A percentile compares a stretch with the other conserved stretches of the same genome.
Evolutionary conservation across 1,284 basidiomycete species (phyloP).

Genomic region (Lentinula novae-zelandiae): DNA sequence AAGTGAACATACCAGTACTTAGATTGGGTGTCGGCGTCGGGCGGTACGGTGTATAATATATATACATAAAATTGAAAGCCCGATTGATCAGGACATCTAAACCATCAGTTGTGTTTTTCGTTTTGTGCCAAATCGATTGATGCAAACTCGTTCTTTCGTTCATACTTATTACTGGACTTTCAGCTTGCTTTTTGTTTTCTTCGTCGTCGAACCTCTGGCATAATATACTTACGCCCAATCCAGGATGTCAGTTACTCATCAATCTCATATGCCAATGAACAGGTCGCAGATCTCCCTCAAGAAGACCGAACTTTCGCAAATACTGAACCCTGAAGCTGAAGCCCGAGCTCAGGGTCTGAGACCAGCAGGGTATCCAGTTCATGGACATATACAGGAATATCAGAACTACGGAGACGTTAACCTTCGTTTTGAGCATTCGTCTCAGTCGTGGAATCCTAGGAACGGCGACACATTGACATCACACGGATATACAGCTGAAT

Average conservation of each 20-base stretch:
- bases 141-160: not conserved
- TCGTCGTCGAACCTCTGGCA: not conserved
- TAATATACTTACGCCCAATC: not conserved
- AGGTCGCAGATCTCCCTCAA: not conserved
- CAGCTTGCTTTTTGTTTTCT: not conserved
- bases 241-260: not conserved
- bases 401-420: not conserved
- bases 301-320: constrained; percentile 7
- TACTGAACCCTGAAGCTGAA: constrained; percentile 6
- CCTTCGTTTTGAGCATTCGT: not conserved
- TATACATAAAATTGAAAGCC: constrained; percentile 2
- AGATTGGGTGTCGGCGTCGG: not conserved
- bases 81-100: constrained; percentile 6
- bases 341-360: not conserved
- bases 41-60: too few species aligned
- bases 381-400: not conserved
- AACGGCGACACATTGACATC: not conserved
- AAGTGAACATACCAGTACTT: not conserved
- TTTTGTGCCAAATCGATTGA: not conserved
- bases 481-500: not conserved
- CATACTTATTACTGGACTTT: not conserved
- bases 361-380: not conserved
- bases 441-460: not conserved
- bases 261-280: not conserved
- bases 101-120: not conserved